Evolutionary conservation across 2,329 filamentous ascomycete genomes (phyloP).

Genomic region (Periconia sp.): DNA sequence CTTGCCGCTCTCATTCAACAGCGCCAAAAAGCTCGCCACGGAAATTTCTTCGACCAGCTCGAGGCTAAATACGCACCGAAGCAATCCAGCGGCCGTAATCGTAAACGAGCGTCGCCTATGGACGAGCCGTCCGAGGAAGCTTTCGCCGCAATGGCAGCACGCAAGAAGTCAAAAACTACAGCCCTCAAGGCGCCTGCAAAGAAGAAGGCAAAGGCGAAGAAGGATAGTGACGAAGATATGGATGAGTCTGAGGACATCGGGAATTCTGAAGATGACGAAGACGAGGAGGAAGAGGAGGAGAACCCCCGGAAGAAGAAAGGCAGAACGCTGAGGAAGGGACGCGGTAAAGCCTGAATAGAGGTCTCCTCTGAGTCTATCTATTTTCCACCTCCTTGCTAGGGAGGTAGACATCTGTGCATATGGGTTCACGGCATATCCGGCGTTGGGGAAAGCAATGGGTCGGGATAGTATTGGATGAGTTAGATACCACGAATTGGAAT

Average conservation of each 20-base stretch:
- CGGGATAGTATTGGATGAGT: background rate
- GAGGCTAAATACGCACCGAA: slow-evolving; percentile 41
- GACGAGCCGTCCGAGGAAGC: slow-evolving; percentile 66
- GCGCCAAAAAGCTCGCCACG: slow-evolving; percentile 35
- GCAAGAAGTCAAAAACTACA: slow-evolving; percentile 28
- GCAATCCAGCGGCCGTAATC: slow-evolving; percentile 38
- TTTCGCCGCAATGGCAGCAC: slow-evolving; percentile 45
- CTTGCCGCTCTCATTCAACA: slow-evolving; percentile 42
- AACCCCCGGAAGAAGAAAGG: slow-evolving; percentile 20
- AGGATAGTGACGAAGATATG: slow-evolving; percentile 13
- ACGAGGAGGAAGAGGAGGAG: slow-evolving; percentile 21
- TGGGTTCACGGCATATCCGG: background rate
- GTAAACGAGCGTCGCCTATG: slow-evolving; percentile 46
- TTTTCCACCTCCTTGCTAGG: background rate
- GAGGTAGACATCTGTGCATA: background rate
- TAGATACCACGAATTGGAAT: background rate
- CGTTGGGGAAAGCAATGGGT: background rate
- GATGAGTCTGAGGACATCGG: slow-evolving; percentile 30
- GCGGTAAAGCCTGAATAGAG: slow-evolving; percentile 7
- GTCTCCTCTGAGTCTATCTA: background rate
- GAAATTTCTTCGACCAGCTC: slow-evolving; percentile 38
- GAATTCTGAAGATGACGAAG: slow-evolving; percentile 23
- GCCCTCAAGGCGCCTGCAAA: background rate
- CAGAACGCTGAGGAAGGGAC: slow-evolving; percentile 4
- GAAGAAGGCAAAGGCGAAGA: slow-evolving; percentile 15